These are phyloP conservation scores for Plasmodium vinckei DNA, from an alignment of 169 alveolate genomes.

Conservation along the genomic window DNA sequence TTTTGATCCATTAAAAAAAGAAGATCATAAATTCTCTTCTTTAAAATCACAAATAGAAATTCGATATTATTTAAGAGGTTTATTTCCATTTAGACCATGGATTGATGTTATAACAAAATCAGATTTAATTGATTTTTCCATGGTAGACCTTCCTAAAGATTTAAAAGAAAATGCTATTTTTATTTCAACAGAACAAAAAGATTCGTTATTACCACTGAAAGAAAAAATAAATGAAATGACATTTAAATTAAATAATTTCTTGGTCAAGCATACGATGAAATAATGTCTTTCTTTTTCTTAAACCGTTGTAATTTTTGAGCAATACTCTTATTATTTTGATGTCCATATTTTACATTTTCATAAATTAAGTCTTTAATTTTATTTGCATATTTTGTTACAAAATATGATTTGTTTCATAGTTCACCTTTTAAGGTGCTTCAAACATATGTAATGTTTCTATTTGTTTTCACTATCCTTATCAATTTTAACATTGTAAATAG, in stretches of 20 bases:
- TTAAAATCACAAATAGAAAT: conserved; percentile 58
- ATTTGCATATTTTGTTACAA: no score
- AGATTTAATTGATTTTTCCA: conserved; percentile 32
- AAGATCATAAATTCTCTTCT: conserved; percentile 67
- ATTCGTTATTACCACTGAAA: conserved; percentile 46
- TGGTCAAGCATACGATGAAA: conserved; percentile 42
- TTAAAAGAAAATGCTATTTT: conserved; percentile 65
- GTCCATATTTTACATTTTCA: no score
- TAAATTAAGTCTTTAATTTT: no score
- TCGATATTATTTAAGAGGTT: conserved; percentile 67
- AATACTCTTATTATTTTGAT: no score
- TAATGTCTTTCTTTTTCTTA: neutral
- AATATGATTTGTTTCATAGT: no score
- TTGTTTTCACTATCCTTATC: no score
- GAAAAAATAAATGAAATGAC: conserved; percentile 70
- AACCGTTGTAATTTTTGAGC: neutral
- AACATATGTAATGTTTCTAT: no score
- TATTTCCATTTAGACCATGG: conserved; percentile 74
- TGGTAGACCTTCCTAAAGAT: conserved; percentile 46
- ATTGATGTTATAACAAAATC: conserved; percentile 70
- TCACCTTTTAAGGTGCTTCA: no score
- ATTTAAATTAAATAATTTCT: conserved; percentile 28
- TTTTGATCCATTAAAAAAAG: conserved; percentile 68
- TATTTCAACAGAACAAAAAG: conserved; percentile 43
- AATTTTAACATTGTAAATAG: no score